Evolutionary conservation across 495 filamentous ascomycete species (phyloP).

Genomic region (Friedmanniomyces simplex): DNA sequence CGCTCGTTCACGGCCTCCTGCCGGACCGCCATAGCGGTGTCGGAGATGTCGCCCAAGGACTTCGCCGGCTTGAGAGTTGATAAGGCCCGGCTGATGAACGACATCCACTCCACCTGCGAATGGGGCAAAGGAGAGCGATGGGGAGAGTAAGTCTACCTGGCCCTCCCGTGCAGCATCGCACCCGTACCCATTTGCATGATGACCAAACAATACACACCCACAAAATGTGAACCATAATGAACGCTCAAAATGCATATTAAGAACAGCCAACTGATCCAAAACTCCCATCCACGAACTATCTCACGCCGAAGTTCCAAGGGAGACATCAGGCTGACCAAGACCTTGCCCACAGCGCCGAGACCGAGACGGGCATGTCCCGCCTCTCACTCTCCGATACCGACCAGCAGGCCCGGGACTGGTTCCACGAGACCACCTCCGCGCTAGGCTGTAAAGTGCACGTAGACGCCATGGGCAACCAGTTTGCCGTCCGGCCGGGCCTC

Average conservation of each 20-base stretch:
- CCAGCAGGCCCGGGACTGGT: constrained; percentile 65
- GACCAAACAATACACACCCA: constrained; percentile 2
- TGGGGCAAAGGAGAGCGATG: constrained; percentile 56
- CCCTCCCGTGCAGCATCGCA: constrained; percentile 1
- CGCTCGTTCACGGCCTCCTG: constrained; percentile 15
- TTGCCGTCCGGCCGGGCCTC: constrained; percentile 56
- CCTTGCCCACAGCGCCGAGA: constrained; percentile 35
- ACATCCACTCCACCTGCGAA: constrained; percentile 56
- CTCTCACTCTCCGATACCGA: constrained; percentile 62
- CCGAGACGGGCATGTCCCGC: constrained; percentile 55
- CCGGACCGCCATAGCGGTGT: constrained; percentile 15
- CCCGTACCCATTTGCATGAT: background rate
- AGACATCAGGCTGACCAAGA: background rate
- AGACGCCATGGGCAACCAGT: constrained; percentile 63
- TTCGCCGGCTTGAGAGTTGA: constrained; percentile 43
- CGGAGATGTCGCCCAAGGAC: constrained; percentile 29
- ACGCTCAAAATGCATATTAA: constrained; percentile 2
- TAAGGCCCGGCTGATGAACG: constrained; percentile 47
- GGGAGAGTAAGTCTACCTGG: constrained; percentile 44
- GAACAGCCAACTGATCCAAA: constrained; percentile 11
- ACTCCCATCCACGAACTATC: background rate
- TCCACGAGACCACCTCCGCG: constrained; percentile 51
- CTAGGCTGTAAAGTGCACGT: constrained; percentile 53
- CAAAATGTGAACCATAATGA: constrained; percentile 11
- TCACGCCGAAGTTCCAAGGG: background rate